phyloP scores from a whole-genome alignment of 495 filamentous ascomycete species.

The Articulospora tetracladia region DNA sequence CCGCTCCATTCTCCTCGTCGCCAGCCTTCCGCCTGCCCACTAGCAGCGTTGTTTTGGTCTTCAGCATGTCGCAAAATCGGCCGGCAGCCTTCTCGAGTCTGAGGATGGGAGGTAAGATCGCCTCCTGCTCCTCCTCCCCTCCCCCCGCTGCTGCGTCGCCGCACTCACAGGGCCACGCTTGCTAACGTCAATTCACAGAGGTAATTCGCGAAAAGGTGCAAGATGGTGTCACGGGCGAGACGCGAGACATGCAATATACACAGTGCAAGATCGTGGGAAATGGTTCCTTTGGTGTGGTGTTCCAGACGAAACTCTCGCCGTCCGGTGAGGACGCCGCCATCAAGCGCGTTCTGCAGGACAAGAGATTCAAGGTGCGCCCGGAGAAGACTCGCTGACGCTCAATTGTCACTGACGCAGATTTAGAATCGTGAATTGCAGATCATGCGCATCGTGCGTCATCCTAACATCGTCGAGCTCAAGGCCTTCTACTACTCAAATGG shows the following conservation, averaged over 20 bases:
- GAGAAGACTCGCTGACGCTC: background rate
- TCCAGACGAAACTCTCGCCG: conserved; percentile 96
- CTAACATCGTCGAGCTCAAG: conserved; percentile 97
- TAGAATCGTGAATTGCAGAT: conserved; percentile 99
- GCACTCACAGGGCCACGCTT: background rate
- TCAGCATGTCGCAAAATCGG: conserved; percentile 67
- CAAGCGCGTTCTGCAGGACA: conserved; percentile 97
- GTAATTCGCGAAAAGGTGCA: conserved; percentile 98
- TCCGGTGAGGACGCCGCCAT: conserved; percentile 97
- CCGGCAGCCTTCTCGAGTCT: conserved; percentile 71
- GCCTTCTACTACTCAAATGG: conserved; percentile 99
- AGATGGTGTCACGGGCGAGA: conserved; percentile 94
- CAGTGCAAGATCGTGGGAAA: conserved; percentile 99
- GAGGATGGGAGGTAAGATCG: conserved; percentile 75
- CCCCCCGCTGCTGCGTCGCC: background rate
- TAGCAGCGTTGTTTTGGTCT: conserved; percentile 24
- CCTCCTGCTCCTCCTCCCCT: conserved; percentile 1
- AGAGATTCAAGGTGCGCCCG: conserved; percentile 89
- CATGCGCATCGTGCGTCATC: conserved; percentile 98
- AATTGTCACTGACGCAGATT: conserved; percentile 6
- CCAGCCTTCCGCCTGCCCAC: conserved; percentile 39
- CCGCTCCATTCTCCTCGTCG: conserved; percentile 41
- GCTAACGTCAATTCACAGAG: conserved; percentile 53
- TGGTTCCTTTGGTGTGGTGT: conserved; percentile 97
- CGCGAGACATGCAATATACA: conserved; percentile 93